Evolutionary conservation across 371 early-diverging fungal species (phyloP).

Genomic region (Neoconidiobolus thromboides): DNA sequence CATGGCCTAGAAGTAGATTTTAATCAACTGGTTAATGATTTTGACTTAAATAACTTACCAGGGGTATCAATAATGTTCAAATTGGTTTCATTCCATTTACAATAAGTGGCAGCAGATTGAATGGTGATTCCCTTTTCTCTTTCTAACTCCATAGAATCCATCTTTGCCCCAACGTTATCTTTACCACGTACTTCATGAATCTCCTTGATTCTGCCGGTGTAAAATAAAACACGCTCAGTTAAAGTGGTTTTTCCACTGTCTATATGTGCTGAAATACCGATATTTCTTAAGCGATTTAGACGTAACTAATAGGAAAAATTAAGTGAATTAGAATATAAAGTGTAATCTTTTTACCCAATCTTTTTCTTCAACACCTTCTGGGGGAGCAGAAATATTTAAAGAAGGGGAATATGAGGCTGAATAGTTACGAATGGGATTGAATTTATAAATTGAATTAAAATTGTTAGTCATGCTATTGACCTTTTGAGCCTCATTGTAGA

Average conservation of each 20-base stretch:
- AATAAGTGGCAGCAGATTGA: constrained; percentile 76
- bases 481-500: too few species aligned
- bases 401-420: background rate
- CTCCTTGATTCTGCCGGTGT: constrained; percentile 88
- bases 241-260: constrained; percentile 96
- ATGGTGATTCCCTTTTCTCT: constrained; percentile 92
- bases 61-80: constrained; percentile 87
- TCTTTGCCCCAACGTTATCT: constrained; percentile 94
- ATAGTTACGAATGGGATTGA: too few species aligned
- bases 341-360: background rate
- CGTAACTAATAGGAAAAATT: constrained; percentile 18
- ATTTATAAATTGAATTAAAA: too few species aligned
- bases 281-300: constrained; percentile 59
- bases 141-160: constrained; percentile 98
- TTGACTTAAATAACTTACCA: constrained; percentile 24
- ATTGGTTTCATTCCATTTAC: constrained; percentile 58
- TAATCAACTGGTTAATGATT: background rate
- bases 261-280: constrained; percentile 98
- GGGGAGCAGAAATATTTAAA: background rate
- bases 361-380: background rate
- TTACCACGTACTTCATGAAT: constrained; percentile 95
- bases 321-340: background rate
- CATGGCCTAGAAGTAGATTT: constrained; percentile 27
- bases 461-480: too few species aligned
- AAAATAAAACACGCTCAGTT: constrained; percentile 91